phyloP scores from a whole-genome alignment of 192 early-diverging fungal species.

The Backusella sp. region DNA sequence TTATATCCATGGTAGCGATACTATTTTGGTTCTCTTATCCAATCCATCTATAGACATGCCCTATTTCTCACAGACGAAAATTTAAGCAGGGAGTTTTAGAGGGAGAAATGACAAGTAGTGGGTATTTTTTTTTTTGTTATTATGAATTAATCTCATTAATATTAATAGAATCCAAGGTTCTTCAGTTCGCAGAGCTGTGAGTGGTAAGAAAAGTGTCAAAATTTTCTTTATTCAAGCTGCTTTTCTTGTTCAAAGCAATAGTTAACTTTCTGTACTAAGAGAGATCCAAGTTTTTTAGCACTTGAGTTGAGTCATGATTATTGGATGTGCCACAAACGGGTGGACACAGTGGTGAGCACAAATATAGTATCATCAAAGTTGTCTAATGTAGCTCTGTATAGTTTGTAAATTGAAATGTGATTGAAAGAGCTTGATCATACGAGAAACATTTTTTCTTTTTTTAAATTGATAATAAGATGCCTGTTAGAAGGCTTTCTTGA shows the following conservation, averaged over 20 bases:
- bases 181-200: too few relatives aligned
- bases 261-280: not conserved
- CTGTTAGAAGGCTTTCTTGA: not conserved
- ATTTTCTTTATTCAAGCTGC: not conserved
- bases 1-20: too few relatives aligned
- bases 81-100: too few relatives aligned
- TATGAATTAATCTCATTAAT: too few relatives aligned
- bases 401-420: not conserved
- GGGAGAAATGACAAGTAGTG: too few relatives aligned
- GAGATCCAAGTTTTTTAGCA: not conserved
- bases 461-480: not conserved
- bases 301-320: not conserved
- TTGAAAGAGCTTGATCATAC: not conserved
- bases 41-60: too few relatives aligned
- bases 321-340: not conserved
- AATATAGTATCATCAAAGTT: not conserved
- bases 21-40: too few relatives aligned
- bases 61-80: too few relatives aligned
- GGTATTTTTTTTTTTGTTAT: too few relatives aligned
- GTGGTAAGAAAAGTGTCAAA: too few relatives aligned
- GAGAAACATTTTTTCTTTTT: not conserved
- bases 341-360: too few relatives aligned
- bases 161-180: too few relatives aligned
- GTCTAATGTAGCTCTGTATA: not conserved
- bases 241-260: not conserved